Conservation (phyloP, 2,329 filamentous ascomycete species). For the Cadophora sp. region DNA sequence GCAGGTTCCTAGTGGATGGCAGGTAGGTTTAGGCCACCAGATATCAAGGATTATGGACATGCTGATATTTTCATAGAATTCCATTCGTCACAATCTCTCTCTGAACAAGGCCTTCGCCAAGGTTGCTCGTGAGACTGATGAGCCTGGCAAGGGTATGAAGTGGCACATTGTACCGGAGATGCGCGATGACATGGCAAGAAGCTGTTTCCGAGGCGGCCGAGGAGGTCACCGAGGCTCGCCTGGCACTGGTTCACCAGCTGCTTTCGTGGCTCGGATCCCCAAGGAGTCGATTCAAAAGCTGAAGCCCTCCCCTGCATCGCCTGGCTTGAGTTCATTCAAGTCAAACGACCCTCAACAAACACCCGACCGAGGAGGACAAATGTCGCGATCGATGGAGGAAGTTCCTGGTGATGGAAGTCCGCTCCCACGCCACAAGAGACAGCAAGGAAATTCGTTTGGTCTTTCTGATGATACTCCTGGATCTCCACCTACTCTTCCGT, state of each 20-base stretch:
- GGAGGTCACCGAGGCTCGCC: constrained; percentile 72
- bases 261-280: constrained; percentile 42
- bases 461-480: constrained; percentile 60
- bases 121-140: constrained; percentile 88
- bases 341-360: constrained; percentile 57
- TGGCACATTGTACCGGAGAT: constrained; percentile 91
- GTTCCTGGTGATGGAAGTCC: constrained; percentile 62
- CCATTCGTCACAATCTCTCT: constrained; percentile 94
- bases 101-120: constrained; percentile 96
- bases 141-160: constrained; percentile 98
- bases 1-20: constrained; percentile 81
- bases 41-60: not conserved
- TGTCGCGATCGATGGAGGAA: constrained; percentile 38
- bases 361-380: constrained; percentile 58
- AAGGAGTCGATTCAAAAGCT: constrained; percentile 63
- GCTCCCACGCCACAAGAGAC: constrained; percentile 61
- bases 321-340: constrained; percentile 58
- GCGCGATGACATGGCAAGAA: constrained; percentile 81
- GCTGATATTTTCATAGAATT: constrained; percentile 66
- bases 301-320: constrained; percentile 63
- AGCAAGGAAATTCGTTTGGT: constrained; percentile 52
- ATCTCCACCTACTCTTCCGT: constrained; percentile 64
- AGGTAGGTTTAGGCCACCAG: constrained; percentile 61
- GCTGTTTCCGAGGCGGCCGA: constrained; percentile 60
- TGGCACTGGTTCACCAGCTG: constrained; percentile 60